Percentiles rank a stretch among this genome's conserved stretches.
These are phyloP conservation scores for Bullera alba DNA, from an alignment of 768 basidiomycete species.

Conservation along the genomic window DNA sequence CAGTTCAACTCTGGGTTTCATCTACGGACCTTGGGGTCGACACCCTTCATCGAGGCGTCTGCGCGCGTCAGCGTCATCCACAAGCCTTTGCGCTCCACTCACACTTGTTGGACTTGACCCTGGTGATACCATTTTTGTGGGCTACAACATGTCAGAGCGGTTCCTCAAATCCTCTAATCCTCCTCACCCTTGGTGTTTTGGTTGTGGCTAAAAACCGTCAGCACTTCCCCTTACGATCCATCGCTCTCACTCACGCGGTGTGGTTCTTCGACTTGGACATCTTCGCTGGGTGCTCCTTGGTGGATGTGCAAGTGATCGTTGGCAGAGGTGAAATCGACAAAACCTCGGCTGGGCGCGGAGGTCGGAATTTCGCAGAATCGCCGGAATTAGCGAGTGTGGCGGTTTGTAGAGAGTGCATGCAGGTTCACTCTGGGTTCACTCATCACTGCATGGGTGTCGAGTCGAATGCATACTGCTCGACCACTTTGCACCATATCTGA, in stretches of 20 bases:
- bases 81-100: slow-evolving; percentile 59
- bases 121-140: slow-evolving; percentile 95
- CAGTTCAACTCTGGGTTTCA: neutral
- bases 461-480: too few relatives aligned
- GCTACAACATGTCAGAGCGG: slow-evolving; percentile 44
- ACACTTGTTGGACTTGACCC: slow-evolving; percentile 63
- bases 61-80: neutral
- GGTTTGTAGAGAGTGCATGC: too few relatives aligned
- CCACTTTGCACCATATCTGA: too few relatives aligned
- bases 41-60: slow-evolving; percentile 53
- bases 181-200: slow-evolving; percentile 67
- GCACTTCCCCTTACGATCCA: slow-evolving; percentile 4
- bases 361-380: too few relatives aligned
- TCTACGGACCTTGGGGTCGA: slow-evolving; percentile 49
- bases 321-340: too few relatives aligned
- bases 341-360: too few relatives aligned
- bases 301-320: too few relatives aligned
- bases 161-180: slow-evolving; percentile 2
- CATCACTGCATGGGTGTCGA: too few relatives aligned
- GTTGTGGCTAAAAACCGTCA: slow-evolving; percentile 88
- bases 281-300: too few relatives aligned
- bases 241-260: slow-evolving; percentile 51
- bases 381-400: too few relatives aligned
- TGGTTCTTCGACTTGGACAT: slow-evolving; percentile 98
- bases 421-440: too few relatives aligned